Base-by-base conservation (phyloP, 2,329 filamentous ascomycete genomes). In the Sporothrix pallida region DNA sequence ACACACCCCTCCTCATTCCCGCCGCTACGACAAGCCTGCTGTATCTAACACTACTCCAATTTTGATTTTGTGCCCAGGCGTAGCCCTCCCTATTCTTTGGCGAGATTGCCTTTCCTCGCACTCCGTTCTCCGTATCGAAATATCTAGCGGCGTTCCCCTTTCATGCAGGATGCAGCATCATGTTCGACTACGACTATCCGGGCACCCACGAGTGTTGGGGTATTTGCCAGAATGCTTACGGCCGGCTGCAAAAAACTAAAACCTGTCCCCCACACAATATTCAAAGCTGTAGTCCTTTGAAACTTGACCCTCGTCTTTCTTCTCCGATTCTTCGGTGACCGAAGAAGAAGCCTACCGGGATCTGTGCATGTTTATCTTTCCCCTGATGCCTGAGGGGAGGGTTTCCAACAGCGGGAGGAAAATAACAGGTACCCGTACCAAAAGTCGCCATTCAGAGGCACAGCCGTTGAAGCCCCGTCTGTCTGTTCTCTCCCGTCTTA, bases 81-180 rank as follows among this genome's bases (percentile, higher is more conserved):
- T n/a, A 9, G n/a, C 17, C 37, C 37, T 23, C 7, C 9, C 46
- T 9, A 4, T 6, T 9, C 23, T 23, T 65, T 44, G n/a, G 2
- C 37, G 37, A 48, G 60, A 46, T 48, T 46, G 62, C 54, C 15
- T 60, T 15, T 60, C 12, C 23, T 60, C 31, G 31, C 44, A 44
- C 60, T 63, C 60, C 60, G 17, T 63, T 44, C 31, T 42, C 31
- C 17, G 31, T 63, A 63, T 58, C 10, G 60, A 63, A 37, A 37
- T 37, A 7, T 5, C 31, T 37, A 37, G 31, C 37, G 37, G 60
- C 8, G 7, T 20, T 52, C 12, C 46, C 31, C 31, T 20, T 63
- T 44, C 17, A 63, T 44, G 60, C 60, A 42, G 26, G 8, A n/a
- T 42, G 13, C 6, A 17, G 31, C 17, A 63, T 20, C 31, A 9